Percentiles rank a stretch among this genome's conserved stretches.
Conservation (phyloP, 768 basidiomycete species). For the Pleurotus djamor region DNA sequence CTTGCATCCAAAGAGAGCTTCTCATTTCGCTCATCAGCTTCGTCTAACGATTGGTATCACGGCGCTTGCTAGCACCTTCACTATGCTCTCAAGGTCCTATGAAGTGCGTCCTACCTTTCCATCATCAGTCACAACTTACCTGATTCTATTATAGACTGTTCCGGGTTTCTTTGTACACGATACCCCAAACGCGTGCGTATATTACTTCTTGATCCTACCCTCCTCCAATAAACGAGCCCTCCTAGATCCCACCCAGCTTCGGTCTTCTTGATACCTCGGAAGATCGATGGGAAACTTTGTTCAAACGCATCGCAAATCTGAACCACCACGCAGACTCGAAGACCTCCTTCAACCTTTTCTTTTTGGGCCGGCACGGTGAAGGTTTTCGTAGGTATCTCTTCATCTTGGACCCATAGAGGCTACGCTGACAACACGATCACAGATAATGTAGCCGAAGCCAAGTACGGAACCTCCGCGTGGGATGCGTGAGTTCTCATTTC, state of each 20-base stretch:
- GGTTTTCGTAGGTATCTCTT: not conserved
- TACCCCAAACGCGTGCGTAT: not conserved
- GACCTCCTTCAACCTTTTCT: not conserved
- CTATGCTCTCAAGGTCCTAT: no score
- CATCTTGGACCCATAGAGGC: no score
- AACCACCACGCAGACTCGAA: not conserved
- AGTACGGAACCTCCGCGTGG: constrained; percentile 63
- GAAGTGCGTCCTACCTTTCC: no score
- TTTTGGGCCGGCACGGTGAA: not conserved
- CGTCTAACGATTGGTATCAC: no score
- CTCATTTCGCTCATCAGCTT: no score
- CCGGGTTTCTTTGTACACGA: not conserved
- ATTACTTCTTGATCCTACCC: not conserved
- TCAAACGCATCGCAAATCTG: not conserved
- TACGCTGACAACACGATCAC: no score
- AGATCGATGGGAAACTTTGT: not conserved
- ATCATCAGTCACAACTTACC: no score
- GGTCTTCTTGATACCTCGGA: not conserved
- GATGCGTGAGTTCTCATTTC: constrained; percentile 39
- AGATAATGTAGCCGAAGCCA: constrained; percentile 68
- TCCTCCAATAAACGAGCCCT: not conserved
- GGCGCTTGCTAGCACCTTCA: no score
- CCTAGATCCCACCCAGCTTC: not conserved
- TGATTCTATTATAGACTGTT: not conserved
- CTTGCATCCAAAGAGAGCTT: no score